Percentiles rank a stretch among this genome's conserved stretches.
Conservation (phyloP, 192 early-diverging fungal species). For the Ambispora gerdemannii region DNA sequence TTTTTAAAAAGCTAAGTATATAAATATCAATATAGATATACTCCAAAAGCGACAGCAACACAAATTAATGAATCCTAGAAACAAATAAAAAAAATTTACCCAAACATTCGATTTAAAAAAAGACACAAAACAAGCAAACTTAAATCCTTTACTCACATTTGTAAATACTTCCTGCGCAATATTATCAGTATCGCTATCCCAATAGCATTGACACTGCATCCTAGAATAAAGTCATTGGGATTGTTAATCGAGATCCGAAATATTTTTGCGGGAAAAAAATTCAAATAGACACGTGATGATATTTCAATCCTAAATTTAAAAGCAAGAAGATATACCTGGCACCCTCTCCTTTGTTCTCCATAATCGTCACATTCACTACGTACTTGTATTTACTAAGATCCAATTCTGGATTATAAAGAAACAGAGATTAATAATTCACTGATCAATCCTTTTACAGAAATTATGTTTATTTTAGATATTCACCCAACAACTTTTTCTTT, state of each 20-base stretch:
- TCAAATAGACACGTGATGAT: not conserved
- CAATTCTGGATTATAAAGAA: not conserved
- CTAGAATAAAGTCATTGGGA: not conserved
- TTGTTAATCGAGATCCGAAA: too few species aligned
- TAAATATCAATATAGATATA: constrained; percentile 27
- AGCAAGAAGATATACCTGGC: constrained; percentile 8
- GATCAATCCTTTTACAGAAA: not conserved
- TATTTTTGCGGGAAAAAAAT: not conserved
- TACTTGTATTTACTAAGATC: constrained; percentile 28
- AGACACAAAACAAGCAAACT: not conserved
- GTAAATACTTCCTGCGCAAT: constrained; percentile 20
- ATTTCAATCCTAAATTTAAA: not conserved
- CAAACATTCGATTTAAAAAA: not conserved
- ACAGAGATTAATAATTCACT: not conserved
- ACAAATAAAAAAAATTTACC: constrained; percentile 1
- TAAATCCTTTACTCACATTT: constrained; percentile 2
- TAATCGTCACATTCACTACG: constrained; percentile 28
- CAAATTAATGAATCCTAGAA: constrained; percentile 22
- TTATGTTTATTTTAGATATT: not conserved
- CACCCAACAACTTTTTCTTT: constrained; percentile 24
- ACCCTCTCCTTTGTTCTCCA: constrained; percentile 28
- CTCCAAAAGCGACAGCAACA: constrained; percentile 26
- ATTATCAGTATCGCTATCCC: constrained; percentile 26
- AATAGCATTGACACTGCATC: constrained; percentile 20
- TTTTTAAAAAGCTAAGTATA: too few species aligned